A percentile compares a stretch with the other conserved stretches of the same genome.
Evolutionary conservation across 2,329 filamentous ascomycete species (phyloP).

Genomic region (Colletotrichum tabaci): DNA sequence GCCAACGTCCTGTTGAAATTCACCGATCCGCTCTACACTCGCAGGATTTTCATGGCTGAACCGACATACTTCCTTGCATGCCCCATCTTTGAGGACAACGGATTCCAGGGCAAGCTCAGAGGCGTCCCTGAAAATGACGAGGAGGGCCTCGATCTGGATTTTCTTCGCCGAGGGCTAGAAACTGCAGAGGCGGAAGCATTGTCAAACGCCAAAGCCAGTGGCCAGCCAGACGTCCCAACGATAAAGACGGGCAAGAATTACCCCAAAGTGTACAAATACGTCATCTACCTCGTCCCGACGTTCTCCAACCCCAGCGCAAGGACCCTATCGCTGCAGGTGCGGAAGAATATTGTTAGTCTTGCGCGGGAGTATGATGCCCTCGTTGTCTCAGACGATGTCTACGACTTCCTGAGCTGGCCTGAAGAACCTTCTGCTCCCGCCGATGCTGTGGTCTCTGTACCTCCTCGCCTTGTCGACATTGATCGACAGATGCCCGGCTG

Average conservation of each 20-base stretch:
- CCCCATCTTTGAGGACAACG: constrained; percentile 85
- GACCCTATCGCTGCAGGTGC: constrained; percentile 80
- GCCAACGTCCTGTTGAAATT: constrained; percentile 84
- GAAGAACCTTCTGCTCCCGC: constrained; percentile 47
- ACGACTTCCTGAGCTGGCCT: constrained; percentile 89
- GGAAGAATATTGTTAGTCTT: constrained; percentile 78
- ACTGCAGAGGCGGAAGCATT: background rate
- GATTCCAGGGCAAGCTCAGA: constrained; percentile 76
- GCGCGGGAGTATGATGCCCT: constrained; percentile 86
- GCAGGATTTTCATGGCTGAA: constrained; percentile 83
- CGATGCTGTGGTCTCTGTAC: constrained; percentile 59
- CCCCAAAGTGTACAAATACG: constrained; percentile 85
- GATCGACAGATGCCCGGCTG: constrained; percentile 74
- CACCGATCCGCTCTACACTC: constrained; percentile 83
- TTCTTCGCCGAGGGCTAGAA: constrained; percentile 57
- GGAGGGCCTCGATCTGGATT: constrained; percentile 80
- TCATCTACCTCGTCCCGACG: constrained; percentile 91
- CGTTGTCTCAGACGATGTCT: constrained; percentile 90
- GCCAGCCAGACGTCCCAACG: background rate
- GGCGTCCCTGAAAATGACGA: constrained; percentile 80
- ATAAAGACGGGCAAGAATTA: constrained; percentile 1
- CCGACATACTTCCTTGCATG: constrained; percentile 88
- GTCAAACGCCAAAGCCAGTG: fast-evolving
- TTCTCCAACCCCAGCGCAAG: constrained; percentile 91
- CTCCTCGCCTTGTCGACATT: constrained; percentile 84